Evolutionary conservation across 257 asterid genomes (phyloP), one percentile per base, ranked within the genome.

Genomic region (Fraxinus cuspidata): DNA sequence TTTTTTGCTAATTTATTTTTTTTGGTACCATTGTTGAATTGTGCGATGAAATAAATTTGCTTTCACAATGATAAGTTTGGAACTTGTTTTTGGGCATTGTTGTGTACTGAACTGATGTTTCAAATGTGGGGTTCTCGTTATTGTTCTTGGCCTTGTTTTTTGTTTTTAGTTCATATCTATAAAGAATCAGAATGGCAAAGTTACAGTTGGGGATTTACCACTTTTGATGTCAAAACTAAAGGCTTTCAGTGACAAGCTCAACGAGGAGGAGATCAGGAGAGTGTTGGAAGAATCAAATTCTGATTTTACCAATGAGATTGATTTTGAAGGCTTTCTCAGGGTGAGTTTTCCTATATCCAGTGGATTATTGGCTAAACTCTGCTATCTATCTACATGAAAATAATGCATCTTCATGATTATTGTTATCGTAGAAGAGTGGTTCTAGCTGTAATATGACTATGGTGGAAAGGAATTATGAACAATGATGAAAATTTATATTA

Each of bases 291-390:
- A 91, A 77, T 81, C 90, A 7, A 78, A 83, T 81, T 81, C 89
- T 69, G 93, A 90, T 44, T 58, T 80, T 82, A 85, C 77, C 37
- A 74, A 70, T 42, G 98, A 96, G 91, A 85, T 93, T 70, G 98
- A 90, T 78, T 96, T 96, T 71, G 98, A 96, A 89, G 96, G 92
- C 78, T 96, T 96, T 82, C 97, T 96, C 82, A 89, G 87, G 94
- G 99, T 95, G 84, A 81, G 87, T 76, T 42, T 35, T 64, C 74
- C 56, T 35, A 4, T 16, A 70, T 64, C 16, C 34, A 42, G 7
- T 67, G 18, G 29, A 72, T 81, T 74, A 29, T 66, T 35, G 53
- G 66, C 75, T 72, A 25, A 21, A 29, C 60, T 76, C 74, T 79
- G 70, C 40, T 56, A n/a, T 64, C 60, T 29, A 8, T 60, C 9